Percentiles rank a stretch among this genome's conserved stretches.
Evolutionary conservation across 371 early-diverging fungal genomes (phyloP).

Genomic region (Zychaea mexicana): DNA sequence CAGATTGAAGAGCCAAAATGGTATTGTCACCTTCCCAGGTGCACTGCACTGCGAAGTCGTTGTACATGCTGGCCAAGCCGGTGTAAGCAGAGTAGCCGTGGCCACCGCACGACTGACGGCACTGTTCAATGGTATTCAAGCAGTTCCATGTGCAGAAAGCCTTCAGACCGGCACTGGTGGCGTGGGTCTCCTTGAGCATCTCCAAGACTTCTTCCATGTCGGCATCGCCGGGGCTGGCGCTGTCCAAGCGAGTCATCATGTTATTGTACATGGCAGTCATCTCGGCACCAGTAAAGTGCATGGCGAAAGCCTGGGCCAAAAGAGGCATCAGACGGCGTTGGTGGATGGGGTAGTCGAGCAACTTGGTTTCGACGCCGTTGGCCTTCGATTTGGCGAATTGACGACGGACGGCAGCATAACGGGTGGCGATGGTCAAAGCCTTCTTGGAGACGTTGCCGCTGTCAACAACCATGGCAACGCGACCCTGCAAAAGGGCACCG

Average conservation of each 20-base stretch:
- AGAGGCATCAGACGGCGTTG: constrained; percentile 92
- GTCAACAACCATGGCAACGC: constrained; percentile 90
- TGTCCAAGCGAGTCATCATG: constrained; percentile 76
- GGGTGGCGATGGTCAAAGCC: constrained; percentile 87
- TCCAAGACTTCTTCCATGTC: constrained; percentile 72
- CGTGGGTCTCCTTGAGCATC: constrained; percentile 88
- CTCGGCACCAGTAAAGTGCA: constrained; percentile 88
- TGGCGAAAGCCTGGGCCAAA: constrained; percentile 88
- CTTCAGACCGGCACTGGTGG: constrained; percentile 91
- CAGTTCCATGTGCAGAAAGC: constrained; percentile 95
- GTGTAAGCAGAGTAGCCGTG: constrained; percentile 94
- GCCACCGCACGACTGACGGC: constrained; percentile 89
- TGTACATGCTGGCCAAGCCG: constrained; percentile 84
- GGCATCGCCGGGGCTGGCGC: constrained; percentile 66
- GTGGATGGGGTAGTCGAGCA: constrained; percentile 91
- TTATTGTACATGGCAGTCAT: constrained; percentile 76
- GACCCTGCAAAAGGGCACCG: constrained; percentile 86
- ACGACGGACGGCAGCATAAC: constrained; percentile 91
- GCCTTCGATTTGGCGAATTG: constrained; percentile 70
- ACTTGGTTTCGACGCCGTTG: constrained; percentile 77
- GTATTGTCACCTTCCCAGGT: constrained; percentile 95
- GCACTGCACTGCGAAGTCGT: constrained; percentile 93
- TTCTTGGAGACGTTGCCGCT: constrained; percentile 88
- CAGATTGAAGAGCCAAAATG: constrained; percentile 87
- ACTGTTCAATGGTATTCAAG: constrained; percentile 86